Evolutionary conservation across 441 rosid species (phyloP).

Genomic region (Syzygium malaccense): DNA sequence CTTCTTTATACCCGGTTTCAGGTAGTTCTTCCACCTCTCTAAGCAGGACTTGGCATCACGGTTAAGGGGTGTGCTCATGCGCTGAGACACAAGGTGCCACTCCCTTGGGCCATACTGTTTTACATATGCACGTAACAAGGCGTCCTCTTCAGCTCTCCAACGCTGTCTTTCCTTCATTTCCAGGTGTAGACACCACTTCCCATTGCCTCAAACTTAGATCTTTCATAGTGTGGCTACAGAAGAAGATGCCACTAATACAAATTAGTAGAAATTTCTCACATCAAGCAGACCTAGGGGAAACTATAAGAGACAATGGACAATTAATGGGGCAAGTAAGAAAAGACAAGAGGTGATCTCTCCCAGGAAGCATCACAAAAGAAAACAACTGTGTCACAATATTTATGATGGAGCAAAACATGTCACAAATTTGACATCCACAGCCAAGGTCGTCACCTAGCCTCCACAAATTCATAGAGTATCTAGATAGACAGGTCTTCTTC

Average conservation of each 20-base stretch:
- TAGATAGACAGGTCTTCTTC: neutral
- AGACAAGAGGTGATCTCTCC: neutral
- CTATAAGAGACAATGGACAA: neutral
- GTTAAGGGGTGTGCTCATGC: conserved; percentile 84
- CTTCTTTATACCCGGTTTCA: conserved; percentile 97
- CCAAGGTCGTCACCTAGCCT: neutral
- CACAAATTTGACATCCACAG: neutral
- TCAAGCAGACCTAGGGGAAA: neutral
- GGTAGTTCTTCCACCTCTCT: conserved; percentile 95
- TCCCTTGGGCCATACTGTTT: conserved; percentile 94
- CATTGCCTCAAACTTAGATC: conserved; percentile 36
- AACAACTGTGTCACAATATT: neutral
- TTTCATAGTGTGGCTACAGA: conserved; percentile 54
- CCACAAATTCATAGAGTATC: neutral
- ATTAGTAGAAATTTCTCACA: neutral
- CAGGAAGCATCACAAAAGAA: neutral
- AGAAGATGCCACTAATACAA: neutral
- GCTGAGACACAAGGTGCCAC: conserved; percentile 97
- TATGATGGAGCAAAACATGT: neutral
- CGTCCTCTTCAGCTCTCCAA: conserved; percentile 98
- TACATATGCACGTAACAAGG: conserved; percentile 79
- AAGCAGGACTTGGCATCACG: conserved; percentile 95
- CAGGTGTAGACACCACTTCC: conserved; percentile 48
- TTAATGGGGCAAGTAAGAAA: neutral
- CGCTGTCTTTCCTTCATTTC: conserved; percentile 99